Base-by-base conservation (phyloP, 1,284 basidiomycete genomes). In the Fereydounia khargensis region DNA sequence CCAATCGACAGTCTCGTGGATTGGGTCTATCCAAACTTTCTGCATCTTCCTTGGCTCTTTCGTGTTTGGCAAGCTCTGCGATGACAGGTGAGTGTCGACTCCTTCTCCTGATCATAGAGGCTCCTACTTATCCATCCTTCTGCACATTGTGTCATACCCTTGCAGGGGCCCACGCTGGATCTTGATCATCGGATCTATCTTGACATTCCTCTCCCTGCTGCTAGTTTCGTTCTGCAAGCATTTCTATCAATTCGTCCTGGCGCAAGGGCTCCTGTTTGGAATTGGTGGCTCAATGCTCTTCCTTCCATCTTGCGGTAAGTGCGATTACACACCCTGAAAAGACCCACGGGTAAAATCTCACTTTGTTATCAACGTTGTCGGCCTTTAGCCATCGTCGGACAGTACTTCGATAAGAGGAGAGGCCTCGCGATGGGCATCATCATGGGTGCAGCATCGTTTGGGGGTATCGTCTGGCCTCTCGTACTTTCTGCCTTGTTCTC, bases 231-330 rank as follows among this genome's bases (percentile, higher is more conserved):
- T 58, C 35, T 62, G 59, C 27, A n/a, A 39, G 30, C 37, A 45
- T 3, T 30, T 56, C 31, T 35, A 39, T 3, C 42, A 62, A 32
- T 24, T 62, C 18, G 36, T 62, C 11, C 3, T 54, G 35, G 54
- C 51, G 2, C 56, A 58, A n/a, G 51, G 56, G 4, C 39, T 57
- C 0, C 30, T 42, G 11, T 58, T 58, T 20, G 54, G 56, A 1
- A 13, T 62, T 19, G 54, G 54, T 6, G 56, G 56, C 2, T 59
- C 50, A 31, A 62, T 62, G 54, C 30, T 62, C 0, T 62, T 59
- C 39, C 25, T 62, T n/a, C 59, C 59, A 1, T 56, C 49, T 0
- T 58, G 54, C 25, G 42, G n/a, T n/a, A n/a, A n/a, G n/a, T n/a
- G n/a, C n/a, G n/a, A n/a, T n/a, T n/a, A n/a, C n/a, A n/a, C n/a